Evolutionary conservation across 2,329 filamentous ascomycete genomes (phyloP).

Genomic region (Calonectria henricotiae): DNA sequence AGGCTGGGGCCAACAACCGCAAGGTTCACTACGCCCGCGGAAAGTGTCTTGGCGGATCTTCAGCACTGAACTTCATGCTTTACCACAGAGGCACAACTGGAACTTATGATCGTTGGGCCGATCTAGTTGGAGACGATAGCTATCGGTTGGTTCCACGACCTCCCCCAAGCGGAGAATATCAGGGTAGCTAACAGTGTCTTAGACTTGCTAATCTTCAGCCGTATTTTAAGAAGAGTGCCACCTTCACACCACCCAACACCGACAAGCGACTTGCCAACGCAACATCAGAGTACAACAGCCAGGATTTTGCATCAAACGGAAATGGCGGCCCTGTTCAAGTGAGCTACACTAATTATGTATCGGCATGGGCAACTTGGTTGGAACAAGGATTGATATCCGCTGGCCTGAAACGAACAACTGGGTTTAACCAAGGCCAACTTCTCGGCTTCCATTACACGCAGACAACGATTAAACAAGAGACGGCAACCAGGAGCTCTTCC

Average conservation of each 20-base stretch:
- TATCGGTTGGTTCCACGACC: conserved; percentile 9
- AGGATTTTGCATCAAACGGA: not conserved
- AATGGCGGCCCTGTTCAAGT: conserved; percentile 8
- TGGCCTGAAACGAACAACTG: not conserved
- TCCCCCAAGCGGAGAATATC: not conserved
- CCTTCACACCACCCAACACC: conserved; percentile 6
- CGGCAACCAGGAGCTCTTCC: conserved; percentile 14
- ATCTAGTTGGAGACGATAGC: conserved; percentile 21
- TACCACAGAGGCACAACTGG: conserved; percentile 26
- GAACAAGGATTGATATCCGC: conserved; percentile 8
- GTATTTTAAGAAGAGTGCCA: conserved; percentile 5
- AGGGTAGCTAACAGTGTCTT: not conserved
- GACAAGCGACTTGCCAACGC: conserved; percentile 16
- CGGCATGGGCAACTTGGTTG: conserved; percentile 10
- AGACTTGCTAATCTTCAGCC: conserved; percentile 22
- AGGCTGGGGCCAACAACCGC: conserved; percentile 23
- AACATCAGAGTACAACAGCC: not conserved
- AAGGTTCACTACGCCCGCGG: conserved; percentile 28
- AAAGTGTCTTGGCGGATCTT: conserved; percentile 23
- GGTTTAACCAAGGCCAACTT: conserved; percentile 1
- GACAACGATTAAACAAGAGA: not conserved
- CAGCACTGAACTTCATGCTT: conserved; percentile 27
- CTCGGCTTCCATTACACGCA: conserved; percentile 11
- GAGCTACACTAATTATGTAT: conserved; percentile 15
- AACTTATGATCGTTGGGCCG: conserved; percentile 26